Conservation (phyloP, 2,329 filamentous ascomycete genomes). For the Aureobasidium mangrovei region DNA sequence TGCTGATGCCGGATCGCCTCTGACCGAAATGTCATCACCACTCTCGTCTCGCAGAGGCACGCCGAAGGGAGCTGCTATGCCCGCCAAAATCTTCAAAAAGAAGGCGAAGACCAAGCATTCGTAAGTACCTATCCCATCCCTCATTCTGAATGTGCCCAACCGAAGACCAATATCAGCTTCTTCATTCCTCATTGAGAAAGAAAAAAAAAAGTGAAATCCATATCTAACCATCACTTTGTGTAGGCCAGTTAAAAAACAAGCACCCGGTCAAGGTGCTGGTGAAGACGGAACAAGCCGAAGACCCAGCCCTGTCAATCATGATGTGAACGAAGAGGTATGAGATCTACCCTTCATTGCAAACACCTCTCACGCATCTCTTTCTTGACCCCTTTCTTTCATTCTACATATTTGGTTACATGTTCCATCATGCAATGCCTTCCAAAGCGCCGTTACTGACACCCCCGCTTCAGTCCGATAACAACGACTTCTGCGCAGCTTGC, state of each 20-base stretch:
- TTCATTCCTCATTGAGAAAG: not conserved
- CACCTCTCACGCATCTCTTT: slow-evolving; percentile 31
- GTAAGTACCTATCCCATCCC: slow-evolving; percentile 23
- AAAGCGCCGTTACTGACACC: slow-evolving; percentile 29
- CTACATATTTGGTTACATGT: slow-evolving; percentile 10
- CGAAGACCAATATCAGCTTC: slow-evolving; percentile 2
- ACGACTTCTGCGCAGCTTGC: slow-evolving; percentile 84
- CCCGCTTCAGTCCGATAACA: slow-evolving; percentile 53
- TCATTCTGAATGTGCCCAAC: not conserved
- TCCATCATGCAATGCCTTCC: slow-evolving; percentile 3
- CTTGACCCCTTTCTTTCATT: not conserved
- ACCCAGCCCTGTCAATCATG: slow-evolving; percentile 52
- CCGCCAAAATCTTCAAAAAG: slow-evolving; percentile 22
- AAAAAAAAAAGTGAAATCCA: no score
- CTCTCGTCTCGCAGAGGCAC: slow-evolving; percentile 24
- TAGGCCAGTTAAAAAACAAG: slow-evolving; percentile 70
- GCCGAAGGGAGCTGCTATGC: slow-evolving; percentile 20
- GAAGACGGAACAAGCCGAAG: slow-evolving; percentile 57
- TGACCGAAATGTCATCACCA: slow-evolving; percentile 25
- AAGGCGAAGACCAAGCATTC: slow-evolving; percentile 32
- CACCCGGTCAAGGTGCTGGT: slow-evolving; percentile 59
- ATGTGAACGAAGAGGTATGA: slow-evolving; percentile 49
- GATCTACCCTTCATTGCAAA: slow-evolving; percentile 34
- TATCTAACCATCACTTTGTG: slow-evolving; percentile 15
- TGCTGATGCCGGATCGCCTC: slow-evolving; percentile 22